Base-by-base conservation (phyloP, 1,284 basidiomycete species). In the Anthracocystis walkeri region DNA sequence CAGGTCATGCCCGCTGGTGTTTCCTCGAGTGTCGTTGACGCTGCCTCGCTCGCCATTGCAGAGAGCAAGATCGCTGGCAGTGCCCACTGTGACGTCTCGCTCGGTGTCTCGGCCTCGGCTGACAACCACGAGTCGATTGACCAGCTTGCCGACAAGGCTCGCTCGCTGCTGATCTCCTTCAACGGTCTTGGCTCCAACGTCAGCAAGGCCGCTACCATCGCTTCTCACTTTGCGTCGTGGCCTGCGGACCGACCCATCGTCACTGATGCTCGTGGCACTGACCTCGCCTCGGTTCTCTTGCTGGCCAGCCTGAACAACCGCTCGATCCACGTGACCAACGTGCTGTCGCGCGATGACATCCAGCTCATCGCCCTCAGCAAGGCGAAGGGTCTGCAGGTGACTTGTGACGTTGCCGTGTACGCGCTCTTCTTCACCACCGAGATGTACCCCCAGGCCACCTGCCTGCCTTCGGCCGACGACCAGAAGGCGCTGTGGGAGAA, bases 321-420 rank as follows among this genome's bases (percentile, higher is more conserved):
- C 71, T 91, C 90, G 80, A 90, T 99, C 33, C 96, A 99, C 86
- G 90, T 99, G 72, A 95, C 94, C n/a, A 93, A 96, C 80, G 93
- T 99, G 40, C 91, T 91, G 75, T 92, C 89, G 70, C 89, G 90
- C 79, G 95, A 95, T 69, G 97, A 99, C 85, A 89, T 99, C 60
- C 88, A 92, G 42, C 87, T 99, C 65, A 98, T 99, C 84, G 91
- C 92, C 7, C 89, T 99, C 55, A 94, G 93, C 89, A 99, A 99
- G 87, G 91, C 92, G 59, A 97, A 96, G 88, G 89, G 92, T 29
- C 89, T 99, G 78, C 92, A 93, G 82, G 96, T 98, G 65, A 98
- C 95, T 2, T 98, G 96, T 85, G 97, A 99, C 81, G 94, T 97
- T 38, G 91, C 95, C 10, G 89, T 98, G 40, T 98, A 94, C 86